phyloP scores from a whole-genome alignment of 495 filamentous ascomycete genomes.

The Aspergillus sclerotioniger region DNA sequence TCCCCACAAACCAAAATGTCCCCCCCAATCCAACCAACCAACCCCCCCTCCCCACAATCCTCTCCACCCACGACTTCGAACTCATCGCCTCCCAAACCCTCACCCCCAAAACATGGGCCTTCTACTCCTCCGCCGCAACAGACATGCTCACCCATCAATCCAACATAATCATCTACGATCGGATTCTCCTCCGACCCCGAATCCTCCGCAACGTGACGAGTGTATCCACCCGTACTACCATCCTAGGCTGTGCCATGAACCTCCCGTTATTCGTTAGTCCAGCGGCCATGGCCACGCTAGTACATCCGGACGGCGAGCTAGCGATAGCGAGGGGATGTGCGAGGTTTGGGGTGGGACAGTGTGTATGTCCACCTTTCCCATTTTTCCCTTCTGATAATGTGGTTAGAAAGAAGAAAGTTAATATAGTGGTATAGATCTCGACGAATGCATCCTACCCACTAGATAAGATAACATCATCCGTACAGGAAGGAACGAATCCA shows the following conservation, averaged over 20 bases:
- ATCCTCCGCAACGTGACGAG: slow-evolving; percentile 62
- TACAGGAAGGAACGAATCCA: slow-evolving; percentile 22
- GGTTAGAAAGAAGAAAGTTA: slow-evolving; percentile 6
- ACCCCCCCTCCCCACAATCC: slow-evolving; percentile 58
- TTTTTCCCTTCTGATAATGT: neutral
- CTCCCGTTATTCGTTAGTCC: neutral
- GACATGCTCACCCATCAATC: slow-evolving; percentile 57
- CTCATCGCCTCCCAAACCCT: slow-evolving; percentile 53
- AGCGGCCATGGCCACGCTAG: neutral
- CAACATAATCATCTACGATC: slow-evolving; percentile 47
- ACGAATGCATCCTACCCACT: slow-evolving; percentile 57
- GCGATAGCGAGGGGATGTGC: slow-evolving; percentile 38
- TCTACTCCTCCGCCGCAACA: slow-evolving; percentile 69
- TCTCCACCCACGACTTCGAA: slow-evolving; percentile 67
- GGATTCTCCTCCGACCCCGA: slow-evolving; percentile 63
- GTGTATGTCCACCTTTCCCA: slow-evolving; percentile 8
- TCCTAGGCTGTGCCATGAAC: neutral
- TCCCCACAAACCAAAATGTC: neutral
- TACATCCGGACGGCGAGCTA: neutral
- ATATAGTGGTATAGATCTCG: slow-evolving; percentile 30
- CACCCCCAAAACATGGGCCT: slow-evolving; percentile 67
- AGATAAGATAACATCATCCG: slow-evolving; percentile 51
- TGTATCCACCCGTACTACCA: slow-evolving; percentile 40
- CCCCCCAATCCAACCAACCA: slow-evolving; percentile 24
- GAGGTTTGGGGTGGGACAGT: slow-evolving; percentile 42